phyloP scores from a whole-genome alignment of 495 filamentous ascomycete genomes.

The Penicillium lividum region DNA sequence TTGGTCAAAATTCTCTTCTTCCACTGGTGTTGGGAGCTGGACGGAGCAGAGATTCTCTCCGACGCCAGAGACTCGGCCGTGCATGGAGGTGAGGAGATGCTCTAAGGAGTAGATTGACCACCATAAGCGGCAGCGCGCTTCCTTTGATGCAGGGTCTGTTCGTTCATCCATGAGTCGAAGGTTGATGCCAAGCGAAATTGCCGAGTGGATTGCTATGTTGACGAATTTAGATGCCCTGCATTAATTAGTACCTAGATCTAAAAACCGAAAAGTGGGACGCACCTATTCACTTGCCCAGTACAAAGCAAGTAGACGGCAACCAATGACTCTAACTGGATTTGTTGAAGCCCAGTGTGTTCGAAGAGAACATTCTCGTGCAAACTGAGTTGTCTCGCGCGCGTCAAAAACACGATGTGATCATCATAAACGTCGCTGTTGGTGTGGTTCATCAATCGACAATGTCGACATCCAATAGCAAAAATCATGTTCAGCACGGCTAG shows the following conservation, averaged over 20 bases:
- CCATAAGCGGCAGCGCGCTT: slow-evolving; percentile 62
- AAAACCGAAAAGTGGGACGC: slow-evolving; percentile 6
- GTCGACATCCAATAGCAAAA: slow-evolving; percentile 60
- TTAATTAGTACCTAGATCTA: not conserved
- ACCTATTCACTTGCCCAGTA: slow-evolving; percentile 63
- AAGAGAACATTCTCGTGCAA: slow-evolving; percentile 53
- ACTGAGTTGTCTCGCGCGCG: slow-evolving; percentile 55
- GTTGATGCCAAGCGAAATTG: slow-evolving; percentile 60
- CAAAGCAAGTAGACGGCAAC: slow-evolving; percentile 60
- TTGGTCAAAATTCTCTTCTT: slow-evolving; percentile 47
- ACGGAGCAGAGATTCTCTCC: slow-evolving; percentile 53
- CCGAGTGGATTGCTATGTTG: slow-evolving; percentile 59
- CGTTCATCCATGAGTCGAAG: slow-evolving; percentile 54
- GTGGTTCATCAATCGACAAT: slow-evolving; percentile 17
- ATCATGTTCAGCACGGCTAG: slow-evolving; percentile 64
- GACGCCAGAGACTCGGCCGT: slow-evolving; percentile 60
- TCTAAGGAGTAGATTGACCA: slow-evolving; percentile 64
- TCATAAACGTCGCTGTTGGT: slow-evolving; percentile 22
- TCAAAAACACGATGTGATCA: slow-evolving; percentile 58
- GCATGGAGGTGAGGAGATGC: slow-evolving; percentile 57
- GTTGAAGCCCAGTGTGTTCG: slow-evolving; percentile 58
- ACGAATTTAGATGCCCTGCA: slow-evolving; percentile 60
- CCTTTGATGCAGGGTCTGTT: slow-evolving; percentile 52
- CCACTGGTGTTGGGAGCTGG: slow-evolving; percentile 53
- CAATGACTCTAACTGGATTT: slow-evolving; percentile 56